These are phyloP conservation scores for Adansonia grandidieri DNA, from an alignment of 441 rosid species.

Conservation along the genomic window DNA sequence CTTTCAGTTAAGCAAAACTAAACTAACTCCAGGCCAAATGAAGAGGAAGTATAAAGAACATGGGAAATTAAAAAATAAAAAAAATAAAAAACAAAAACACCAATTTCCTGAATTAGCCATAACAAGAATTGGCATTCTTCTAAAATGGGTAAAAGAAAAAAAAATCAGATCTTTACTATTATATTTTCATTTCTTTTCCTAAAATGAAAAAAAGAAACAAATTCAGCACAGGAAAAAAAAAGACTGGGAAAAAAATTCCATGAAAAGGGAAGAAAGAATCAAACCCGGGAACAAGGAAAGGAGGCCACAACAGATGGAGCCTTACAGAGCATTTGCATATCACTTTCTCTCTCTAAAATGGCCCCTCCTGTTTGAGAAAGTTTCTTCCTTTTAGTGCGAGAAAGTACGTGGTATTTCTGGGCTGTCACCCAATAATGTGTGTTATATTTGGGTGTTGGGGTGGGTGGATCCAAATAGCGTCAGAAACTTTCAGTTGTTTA, in stretches of 20 bases:
- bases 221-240: not conserved
- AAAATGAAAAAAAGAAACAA: not conserved
- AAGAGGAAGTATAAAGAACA: not conserved
- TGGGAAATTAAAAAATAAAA: not conserved
- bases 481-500: too few species aligned
- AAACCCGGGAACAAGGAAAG: conserved; percentile 73
- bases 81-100: not conserved
- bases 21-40: not conserved
- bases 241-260: not conserved
- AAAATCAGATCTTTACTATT: conserved; percentile 15
- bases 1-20: conserved; percentile 7
- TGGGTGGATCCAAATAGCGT: too few species aligned
- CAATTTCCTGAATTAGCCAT: not conserved
- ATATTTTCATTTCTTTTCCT: conserved; percentile 14
- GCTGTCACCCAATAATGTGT: conserved; percentile 20
- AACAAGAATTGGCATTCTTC: conserved; percentile 17
- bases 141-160: conserved; percentile 11
- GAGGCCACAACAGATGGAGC: conserved; percentile 85
- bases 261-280: conserved; percentile 21
- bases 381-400: conserved; percentile 24
- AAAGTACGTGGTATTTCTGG: conserved; percentile 24
- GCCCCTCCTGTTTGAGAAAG: not conserved
- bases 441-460: not conserved
- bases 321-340: conserved; percentile 74
- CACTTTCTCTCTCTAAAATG: conserved; percentile 17